phyloP scores from a whole-genome alignment of 2,329 filamentous ascomycete species.

The Xylaria sp. region DNA sequence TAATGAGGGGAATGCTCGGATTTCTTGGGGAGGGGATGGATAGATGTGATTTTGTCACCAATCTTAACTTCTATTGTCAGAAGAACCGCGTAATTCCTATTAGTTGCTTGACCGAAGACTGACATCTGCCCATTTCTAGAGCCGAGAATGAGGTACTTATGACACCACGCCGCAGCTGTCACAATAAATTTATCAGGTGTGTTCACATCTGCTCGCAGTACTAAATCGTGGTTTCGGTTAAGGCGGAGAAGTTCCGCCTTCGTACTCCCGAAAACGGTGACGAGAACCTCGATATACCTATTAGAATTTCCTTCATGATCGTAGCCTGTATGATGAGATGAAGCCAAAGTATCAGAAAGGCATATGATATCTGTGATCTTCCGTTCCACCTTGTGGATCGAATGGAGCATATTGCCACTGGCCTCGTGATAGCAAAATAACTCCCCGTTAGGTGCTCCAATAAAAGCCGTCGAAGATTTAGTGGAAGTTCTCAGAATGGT shows the following conservation, averaged over 20 bases:
- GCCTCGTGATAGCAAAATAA: constrained; percentile 58
- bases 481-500: constrained; percentile 59
- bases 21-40: constrained; percentile 60
- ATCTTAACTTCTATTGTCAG: constrained; percentile 55
- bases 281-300: constrained; percentile 52
- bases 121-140: constrained; percentile 64
- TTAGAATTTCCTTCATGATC: background rate
- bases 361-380: constrained; percentile 65
- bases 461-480: constrained; percentile 53
- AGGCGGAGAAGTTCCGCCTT: constrained; percentile 58
- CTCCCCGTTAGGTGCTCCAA: constrained; percentile 62
- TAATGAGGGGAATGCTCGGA: constrained; percentile 49
- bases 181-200: constrained; percentile 63
- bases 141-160: constrained; percentile 62
- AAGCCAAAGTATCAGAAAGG: constrained; percentile 46
- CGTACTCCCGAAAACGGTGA: constrained; percentile 60
- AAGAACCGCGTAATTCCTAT: constrained; percentile 47
- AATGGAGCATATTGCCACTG: constrained; percentile 44
- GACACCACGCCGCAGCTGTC: constrained; percentile 58
- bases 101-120: constrained; percentile 46
- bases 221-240: constrained; percentile 48
- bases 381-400: constrained; percentile 56
- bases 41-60: constrained; percentile 75
- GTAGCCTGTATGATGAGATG: constrained; percentile 18
- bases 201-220: constrained; percentile 49